Base-by-base conservation (phyloP, 352 stramenopile species). In the Globisporangium recalcitrans region DNA sequence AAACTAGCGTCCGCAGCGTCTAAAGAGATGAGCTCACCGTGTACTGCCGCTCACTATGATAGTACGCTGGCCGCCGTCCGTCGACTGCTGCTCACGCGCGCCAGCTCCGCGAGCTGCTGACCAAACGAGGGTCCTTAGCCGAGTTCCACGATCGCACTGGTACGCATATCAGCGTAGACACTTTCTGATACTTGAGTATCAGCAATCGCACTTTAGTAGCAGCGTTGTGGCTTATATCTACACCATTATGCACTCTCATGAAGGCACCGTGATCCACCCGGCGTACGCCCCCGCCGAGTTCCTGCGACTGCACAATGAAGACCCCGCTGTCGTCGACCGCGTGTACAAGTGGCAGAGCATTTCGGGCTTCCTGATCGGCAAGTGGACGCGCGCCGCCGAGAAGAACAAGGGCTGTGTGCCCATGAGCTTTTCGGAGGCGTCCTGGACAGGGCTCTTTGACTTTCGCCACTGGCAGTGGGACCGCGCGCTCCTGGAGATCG, bases 391-490 rank as follows among this genome's bases (percentile, higher is more conserved):
- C 26, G 61, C 70, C 5, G 65, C 38, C 29, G 56, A 59, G 38
- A 63, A 64, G 42, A 56, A 63, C 52, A 53, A 69, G 51, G 42
- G 64, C 24, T 72, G 68, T 34, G 34, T 95, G 36, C 86, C 90
- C 24, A 94, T 98, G 52, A 97, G 91, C 32, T 97, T 91, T 68
- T 97, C 86, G 0, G 95, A 98, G 74, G 95, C 94, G 3, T 97
- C 88, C 47, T 98, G 95, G 95, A 97, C 92, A 32, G 95, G 95
- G 6, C 71, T 98, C 4, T 69, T 98, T 10, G 90, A 98, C 59
- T 95, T 98, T 69, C 76, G 82, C 52, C 78, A 70, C 22, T 82
- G 79, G 54, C 51, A 84, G 44, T 98, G 93, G 88, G 83, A 98
- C 64, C 62, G 77, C n/a, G 75, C 70, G 29, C 67, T 94, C 40